These are phyloP conservation scores for Carex kokanica DNA, from an alignment of 176 grass and related monocot genomes.

Conservation along the genomic window DNA sequence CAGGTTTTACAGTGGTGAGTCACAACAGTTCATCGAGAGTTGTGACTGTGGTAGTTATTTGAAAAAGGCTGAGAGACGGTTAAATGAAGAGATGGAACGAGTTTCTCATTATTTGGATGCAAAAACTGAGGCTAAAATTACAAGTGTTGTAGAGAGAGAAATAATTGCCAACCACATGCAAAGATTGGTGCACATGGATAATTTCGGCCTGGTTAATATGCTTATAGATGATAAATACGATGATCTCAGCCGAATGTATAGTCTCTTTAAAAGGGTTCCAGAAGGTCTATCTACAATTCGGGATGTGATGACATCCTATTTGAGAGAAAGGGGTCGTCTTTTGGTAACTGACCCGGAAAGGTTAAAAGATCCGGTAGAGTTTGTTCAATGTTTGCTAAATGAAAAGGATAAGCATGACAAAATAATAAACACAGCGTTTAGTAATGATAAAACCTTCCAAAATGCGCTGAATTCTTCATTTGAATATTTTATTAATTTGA, in stretches of 20 bases:
- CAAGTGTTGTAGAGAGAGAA: conserved; percentile 86
- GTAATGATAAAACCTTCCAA: conserved; percentile 93
- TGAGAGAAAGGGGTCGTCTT: conserved; percentile 80
- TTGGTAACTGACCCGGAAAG: conserved; percentile 81
- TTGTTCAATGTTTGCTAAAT: conserved; percentile 82
- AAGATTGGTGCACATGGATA: conserved; percentile 88
- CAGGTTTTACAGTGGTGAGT: conserved; percentile 75
- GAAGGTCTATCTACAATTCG: conserved; percentile 73
- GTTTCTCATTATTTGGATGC: conserved; percentile 91
- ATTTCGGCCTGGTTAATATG: conserved; percentile 91
- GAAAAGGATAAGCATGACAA: conserved; percentile 96
- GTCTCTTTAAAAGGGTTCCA: conserved; percentile 76
- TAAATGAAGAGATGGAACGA: conserved; percentile 93
- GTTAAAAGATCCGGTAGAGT: conserved; percentile 92
- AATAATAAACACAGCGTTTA: conserved; percentile 86
- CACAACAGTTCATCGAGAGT: conserved; percentile 82
- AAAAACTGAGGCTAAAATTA: conserved; percentile 83
- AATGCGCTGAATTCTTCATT: conserved; percentile 95
- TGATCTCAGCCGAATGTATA: conserved; percentile 80
- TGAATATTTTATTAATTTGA: conserved; percentile 96
- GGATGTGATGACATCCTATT: conserved; percentile 83
- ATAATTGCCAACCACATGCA: conserved; percentile 98
- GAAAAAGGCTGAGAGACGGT: conserved; percentile 79
- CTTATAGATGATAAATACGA: conserved; percentile 83
- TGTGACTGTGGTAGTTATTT: conserved; percentile 91